These are phyloP conservation scores for Primulina tabacum DNA, from an alignment of 257 asterid genomes.

Conservation along the genomic window DNA sequence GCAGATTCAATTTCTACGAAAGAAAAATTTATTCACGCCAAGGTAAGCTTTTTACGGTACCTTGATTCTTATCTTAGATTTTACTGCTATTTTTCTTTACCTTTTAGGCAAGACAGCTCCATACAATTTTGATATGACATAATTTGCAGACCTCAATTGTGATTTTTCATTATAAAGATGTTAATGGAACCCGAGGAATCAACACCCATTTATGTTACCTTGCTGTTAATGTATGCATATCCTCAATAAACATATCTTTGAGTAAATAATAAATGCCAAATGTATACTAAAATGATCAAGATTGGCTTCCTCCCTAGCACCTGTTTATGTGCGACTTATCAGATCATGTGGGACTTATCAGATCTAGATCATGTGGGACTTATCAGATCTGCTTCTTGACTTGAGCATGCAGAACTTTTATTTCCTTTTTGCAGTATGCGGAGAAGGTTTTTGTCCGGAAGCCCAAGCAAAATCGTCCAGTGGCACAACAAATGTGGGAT, in stretches of 20 bases:
- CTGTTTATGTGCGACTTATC: slow-evolving; percentile 11
- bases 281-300: not conserved
- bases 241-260: not conserved
- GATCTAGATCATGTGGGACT: slow-evolving; percentile 9
- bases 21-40: slow-evolving; percentile 94
- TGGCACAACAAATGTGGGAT: slow-evolving; percentile 77
- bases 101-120: not conserved
- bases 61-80: slow-evolving; percentile 1
- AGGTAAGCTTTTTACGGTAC: slow-evolving; percentile 44
- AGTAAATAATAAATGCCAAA: not conserved
- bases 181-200: not conserved
- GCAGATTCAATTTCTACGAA: slow-evolving; percentile 74
- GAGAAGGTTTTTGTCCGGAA: slow-evolving; percentile 77
- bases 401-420: slow-evolving; percentile 7
- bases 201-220: not conserved
- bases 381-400: not conserved
- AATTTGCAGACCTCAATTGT: not conserved
- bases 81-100: not conserved
- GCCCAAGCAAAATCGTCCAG: slow-evolving; percentile 57
- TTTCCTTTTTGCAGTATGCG: slow-evolving; percentile 65
- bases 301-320: not conserved
- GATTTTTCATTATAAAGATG: not conserved
- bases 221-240: not conserved
- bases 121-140: not conserved
- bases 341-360: slow-evolving; percentile 3